Conservation (phyloP, 148 eudicot species). For the Heliamphora exappendiculata region DNA sequence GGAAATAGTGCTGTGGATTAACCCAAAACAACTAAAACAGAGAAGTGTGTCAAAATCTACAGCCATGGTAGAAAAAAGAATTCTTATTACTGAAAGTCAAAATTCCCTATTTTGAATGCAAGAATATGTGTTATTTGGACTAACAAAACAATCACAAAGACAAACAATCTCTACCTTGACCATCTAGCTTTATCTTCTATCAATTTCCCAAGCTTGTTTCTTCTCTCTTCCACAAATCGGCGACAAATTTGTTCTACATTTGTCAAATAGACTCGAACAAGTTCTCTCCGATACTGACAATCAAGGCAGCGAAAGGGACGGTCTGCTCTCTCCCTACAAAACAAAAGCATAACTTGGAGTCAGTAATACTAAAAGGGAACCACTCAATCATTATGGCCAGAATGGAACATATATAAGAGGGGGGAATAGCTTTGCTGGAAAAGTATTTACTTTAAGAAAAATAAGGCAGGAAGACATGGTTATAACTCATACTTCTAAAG, state of each 20-base stretch:
- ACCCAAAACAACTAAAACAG: not conserved
- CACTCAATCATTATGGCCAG: not conserved
- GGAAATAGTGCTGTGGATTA: not conserved
- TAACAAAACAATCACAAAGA: not conserved
- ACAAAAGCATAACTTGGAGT: not conserved
- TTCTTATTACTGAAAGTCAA: not conserved
- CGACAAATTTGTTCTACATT: conserved; percentile 83
- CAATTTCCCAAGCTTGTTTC: conserved; percentile 59
- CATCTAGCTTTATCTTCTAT: conserved; percentile 82
- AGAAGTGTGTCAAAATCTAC: not conserved
- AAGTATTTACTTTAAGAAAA: not conserved
- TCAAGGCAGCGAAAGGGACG: conserved; percentile 87
- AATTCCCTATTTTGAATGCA: not conserved
- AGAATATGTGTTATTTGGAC: not conserved
- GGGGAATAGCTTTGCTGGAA: not conserved
- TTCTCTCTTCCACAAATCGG: conserved; percentile 76
- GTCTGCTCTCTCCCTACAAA: conserved; percentile 70
- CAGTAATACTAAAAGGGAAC: not conserved
- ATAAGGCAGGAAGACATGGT: not conserved
- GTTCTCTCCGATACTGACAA: conserved; percentile 78
- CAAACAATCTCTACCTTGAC: conserved; percentile 57
- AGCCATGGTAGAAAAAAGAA: not conserved
- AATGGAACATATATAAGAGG: not conserved
- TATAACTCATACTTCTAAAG: not conserved
- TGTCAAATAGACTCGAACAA: conserved; percentile 72